These are phyloP conservation scores for Celoporthe dispersa DNA, from an alignment of 2,329 filamentous ascomycete genomes.

Conservation along the genomic window DNA sequence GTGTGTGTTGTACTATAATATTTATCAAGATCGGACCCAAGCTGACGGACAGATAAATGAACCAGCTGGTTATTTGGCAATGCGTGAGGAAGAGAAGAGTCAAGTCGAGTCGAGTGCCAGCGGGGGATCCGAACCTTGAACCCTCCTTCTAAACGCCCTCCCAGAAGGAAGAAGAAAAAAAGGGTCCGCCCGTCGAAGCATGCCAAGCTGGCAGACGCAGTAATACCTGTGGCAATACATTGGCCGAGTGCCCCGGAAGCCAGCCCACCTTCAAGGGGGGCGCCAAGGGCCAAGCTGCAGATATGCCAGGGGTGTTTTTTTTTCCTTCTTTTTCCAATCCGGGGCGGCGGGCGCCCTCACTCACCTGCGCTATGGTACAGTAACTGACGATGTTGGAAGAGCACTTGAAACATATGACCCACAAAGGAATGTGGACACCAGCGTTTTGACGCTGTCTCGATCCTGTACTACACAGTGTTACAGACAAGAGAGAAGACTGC, in stretches of 20 bases:
- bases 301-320: not conserved
- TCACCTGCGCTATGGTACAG: not conserved
- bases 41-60: not conserved
- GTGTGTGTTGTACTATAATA: not conserved
- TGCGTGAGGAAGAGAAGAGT: not conserved
- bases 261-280: not conserved
- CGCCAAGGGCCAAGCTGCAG: not conserved
- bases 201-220: not conserved
- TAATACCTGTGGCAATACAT: not conserved
- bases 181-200: slow-evolving; percentile 7
- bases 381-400: not conserved
- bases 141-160: not conserved
- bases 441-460: slow-evolving; percentile 8
- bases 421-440: slow-evolving; percentile 16
- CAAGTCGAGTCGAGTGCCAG: not conserved
- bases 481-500: not conserved
- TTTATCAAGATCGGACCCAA: not conserved
- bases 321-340: no score
- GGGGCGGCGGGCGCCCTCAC: no score
- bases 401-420: slow-evolving; percentile 24
- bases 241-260: not conserved
- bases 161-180: not conserved
- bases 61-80: not conserved
- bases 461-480: not conserved
- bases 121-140: not conserved